Base-by-base conservation (phyloP, 164 flowering plant species). In the Chimonanthus salicifolius region DNA sequence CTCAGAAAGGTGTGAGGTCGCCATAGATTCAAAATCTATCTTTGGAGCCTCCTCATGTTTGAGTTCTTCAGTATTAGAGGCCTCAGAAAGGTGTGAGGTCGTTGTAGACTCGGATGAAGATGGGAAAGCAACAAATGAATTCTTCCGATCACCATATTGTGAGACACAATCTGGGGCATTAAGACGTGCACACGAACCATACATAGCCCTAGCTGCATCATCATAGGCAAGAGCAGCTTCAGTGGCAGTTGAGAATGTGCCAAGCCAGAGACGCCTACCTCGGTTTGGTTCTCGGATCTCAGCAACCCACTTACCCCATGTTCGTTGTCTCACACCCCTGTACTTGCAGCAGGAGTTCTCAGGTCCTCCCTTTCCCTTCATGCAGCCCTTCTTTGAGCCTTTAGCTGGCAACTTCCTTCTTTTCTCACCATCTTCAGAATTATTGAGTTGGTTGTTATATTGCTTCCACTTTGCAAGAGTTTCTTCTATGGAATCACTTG, bases 201-300 rank as follows among this genome's bases (percentile, higher is more conserved):
- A 87, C 89, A 88, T 83, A 0, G 85, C 79, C 60, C 71, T 76
- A 0, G 92, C 90, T 69, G 92, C 92, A n/a, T 84, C 83, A 66
- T 88, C 92, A 5, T 88, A 89, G 0, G 88, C 90, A 15, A 54
- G 58, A 6, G 93, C 90, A 63, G 93, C 90, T 45, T 86, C 86
- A 0, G 66, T 3, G 1, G 89, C 88, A 54, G 83, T 83, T 2
- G 85, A 73, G 51, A 83, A 87, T 2, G 93, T 89, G n/a, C 84
- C 84, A 0, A 82, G 74, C 84, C 84, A 82, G 16, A 78, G 84
- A 1, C 81, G 67, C 0, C 33, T 71, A 3, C 82, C 83, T 16
- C 64, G 72, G 69, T 76, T 74, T 0, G 84, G 84, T 71, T 78
- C 75, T 2, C 83, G 77, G 60, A 82, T 82, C 72, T 82, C 84